Evolutionary conservation across 345 rosid species (phyloP), one percentile per base, ranked within the genome.

Genomic region (Populus alba): DNA sequence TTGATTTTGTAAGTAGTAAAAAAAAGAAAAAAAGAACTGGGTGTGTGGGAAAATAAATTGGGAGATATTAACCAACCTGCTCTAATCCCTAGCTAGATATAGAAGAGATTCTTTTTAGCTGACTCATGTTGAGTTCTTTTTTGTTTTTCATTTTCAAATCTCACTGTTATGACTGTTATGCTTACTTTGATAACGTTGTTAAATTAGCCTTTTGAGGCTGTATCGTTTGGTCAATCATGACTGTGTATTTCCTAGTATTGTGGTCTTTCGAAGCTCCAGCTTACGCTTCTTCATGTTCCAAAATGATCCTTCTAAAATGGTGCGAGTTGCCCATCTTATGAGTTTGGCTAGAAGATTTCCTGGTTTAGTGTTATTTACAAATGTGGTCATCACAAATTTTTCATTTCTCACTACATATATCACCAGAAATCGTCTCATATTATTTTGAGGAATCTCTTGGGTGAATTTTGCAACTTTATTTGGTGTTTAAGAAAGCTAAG

Each of bases 41-140:
- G 95, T 89, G 75, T 15, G 39, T 45, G 31, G 39, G 65, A 17
- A 22, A 17, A 7, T 53, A 53, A 53, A 53, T 51, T 16, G 59
- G 59, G 59, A 18, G 59, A 20, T 20, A 53, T 53, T 53, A 53
- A 53, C 59, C 59, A 53, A 20, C n/a, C 59, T 20, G 20, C 59
- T 53, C 23, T 53, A 18, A 53, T 53, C 59, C 23, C 23, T 53
- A 53, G 57, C 57, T 51, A 51, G 57, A 51, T 51, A 51, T 17
- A 51, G 59, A 53, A 53, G 59, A 20, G 59, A 53, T 53, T 20
- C 59, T 53, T 53, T 51, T 18, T 20, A 53, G 23, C 59, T 20
- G 59, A 53, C 9, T 53, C 23, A 53, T 20, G 59, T 6, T 51
- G 22, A 51, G 59, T 20, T 53, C 59, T 53, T 53, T 53, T 53